These are phyloP conservation scores for Aspergillus bridgeri DNA, from an alignment of 495 filamentous ascomycete genomes.

Conservation along the genomic window DNA sequence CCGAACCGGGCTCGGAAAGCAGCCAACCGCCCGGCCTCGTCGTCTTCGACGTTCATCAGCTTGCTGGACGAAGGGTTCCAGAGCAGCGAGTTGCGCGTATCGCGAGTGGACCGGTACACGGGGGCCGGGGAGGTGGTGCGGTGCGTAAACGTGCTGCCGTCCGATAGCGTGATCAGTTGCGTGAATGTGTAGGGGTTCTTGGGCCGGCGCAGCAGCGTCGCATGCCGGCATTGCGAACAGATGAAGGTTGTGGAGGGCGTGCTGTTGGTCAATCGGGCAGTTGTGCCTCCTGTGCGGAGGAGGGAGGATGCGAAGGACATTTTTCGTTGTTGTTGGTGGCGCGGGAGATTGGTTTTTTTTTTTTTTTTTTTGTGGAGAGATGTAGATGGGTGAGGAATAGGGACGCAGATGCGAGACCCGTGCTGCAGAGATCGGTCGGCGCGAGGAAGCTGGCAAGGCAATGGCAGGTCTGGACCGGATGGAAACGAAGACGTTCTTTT, in stretches of 20 bases:
- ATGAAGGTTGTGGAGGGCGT: slow-evolving; percentile 39
- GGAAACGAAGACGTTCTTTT: not conserved
- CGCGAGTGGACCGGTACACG: slow-evolving; percentile 73
- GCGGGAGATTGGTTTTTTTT: not conserved
- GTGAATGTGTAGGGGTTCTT: slow-evolving; percentile 94
- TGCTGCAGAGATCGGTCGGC: not conserved
- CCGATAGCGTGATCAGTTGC: slow-evolving; percentile 89
- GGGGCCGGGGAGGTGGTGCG: slow-evolving; percentile 84
- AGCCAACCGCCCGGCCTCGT: slow-evolving; percentile 87
- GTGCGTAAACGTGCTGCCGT: slow-evolving; percentile 81
- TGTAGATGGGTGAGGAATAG: too few relatives aligned
- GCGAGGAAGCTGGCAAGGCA: not conserved
- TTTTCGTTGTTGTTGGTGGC: not conserved
- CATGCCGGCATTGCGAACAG: slow-evolving; percentile 63
- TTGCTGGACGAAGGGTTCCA: slow-evolving; percentile 84
- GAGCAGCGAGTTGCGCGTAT: slow-evolving; percentile 79
- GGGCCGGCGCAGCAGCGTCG: slow-evolving; percentile 82
- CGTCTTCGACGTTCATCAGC: slow-evolving; percentile 83
- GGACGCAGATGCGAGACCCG: not conserved
- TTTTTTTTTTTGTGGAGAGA: too few relatives aligned
- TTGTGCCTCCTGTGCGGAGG: slow-evolving; percentile 41
- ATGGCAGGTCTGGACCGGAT: not conserved
- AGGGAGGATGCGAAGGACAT: slow-evolving; percentile 43
- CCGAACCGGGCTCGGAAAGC: slow-evolving; percentile 85
- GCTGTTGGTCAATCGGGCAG: slow-evolving; percentile 15